Percentiles rank a stretch among this genome's conserved stretches.
These are phyloP conservation scores for Rosa lucieae DNA, from an alignment of 306 rosid species.

Conservation along the genomic window DNA sequence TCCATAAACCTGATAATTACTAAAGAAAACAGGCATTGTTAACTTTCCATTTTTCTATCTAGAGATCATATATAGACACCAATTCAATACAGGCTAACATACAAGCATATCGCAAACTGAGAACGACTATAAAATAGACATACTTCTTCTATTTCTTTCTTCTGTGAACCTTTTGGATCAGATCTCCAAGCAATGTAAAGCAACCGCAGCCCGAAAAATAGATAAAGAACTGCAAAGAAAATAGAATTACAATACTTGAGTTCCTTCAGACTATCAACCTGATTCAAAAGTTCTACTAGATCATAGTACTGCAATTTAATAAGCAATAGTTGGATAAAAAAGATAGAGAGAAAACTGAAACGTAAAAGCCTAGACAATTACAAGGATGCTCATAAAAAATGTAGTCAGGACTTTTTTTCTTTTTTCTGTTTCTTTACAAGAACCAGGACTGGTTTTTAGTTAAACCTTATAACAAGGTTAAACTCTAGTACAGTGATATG, in stretches of 20 bases:
- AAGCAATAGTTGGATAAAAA: neutral
- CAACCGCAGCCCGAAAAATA: slow-evolving; percentile 84
- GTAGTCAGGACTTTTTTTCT: neutral
- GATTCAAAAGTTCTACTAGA: neutral
- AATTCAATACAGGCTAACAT: neutral
- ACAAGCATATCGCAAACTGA: neutral
- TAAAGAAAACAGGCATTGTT: neutral
- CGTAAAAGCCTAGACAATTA: neutral
- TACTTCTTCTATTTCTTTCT: slow-evolving; percentile 99
- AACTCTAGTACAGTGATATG: neutral
- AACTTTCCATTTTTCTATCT: slow-evolving; percentile 2
- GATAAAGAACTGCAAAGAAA: slow-evolving; percentile 74
- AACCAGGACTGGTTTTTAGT: neutral
- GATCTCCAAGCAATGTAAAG: slow-evolving; percentile 99
- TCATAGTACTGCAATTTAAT: neutral
- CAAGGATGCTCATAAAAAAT: neutral
- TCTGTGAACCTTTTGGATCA: slow-evolving; percentile 88
- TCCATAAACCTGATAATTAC: neutral
- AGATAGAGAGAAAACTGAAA: neutral
- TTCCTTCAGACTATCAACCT: slow-evolving; percentile 10
- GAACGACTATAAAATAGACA: slow-evolving; percentile 15
- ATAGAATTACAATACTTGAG: slow-evolving; percentile 18
- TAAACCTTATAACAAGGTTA: neutral
- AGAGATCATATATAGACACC: neutral
- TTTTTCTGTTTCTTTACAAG: neutral